These are phyloP conservation scores for Phytophthora syringae DNA, from an alignment of 352 stramenopile genomes.

Conservation along the genomic window DNA sequence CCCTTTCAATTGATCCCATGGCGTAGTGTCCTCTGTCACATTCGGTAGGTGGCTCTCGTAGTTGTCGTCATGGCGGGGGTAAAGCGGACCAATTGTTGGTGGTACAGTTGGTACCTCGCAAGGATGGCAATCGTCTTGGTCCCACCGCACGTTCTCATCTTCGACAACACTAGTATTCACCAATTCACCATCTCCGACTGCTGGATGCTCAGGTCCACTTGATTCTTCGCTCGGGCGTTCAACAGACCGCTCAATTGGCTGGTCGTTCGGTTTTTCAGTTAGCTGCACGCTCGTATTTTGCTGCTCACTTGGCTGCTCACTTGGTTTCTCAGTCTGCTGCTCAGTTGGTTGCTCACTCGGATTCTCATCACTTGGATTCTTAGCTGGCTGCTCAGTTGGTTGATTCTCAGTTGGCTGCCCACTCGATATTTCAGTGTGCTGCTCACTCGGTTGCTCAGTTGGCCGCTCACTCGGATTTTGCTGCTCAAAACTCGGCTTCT, in stretches of 20 bases:
- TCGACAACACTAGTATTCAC: constrained; percentile 1
- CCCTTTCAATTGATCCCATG: constrained; percentile 15
- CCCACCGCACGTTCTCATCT: constrained; percentile 15
- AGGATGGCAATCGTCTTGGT: constrained; percentile 18
- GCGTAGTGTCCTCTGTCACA: constrained; percentile 1
- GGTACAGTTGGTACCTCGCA: constrained; percentile 20
- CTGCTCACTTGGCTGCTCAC: too few species aligned
- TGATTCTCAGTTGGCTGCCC: too few species aligned
- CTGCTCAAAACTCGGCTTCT: too few species aligned
- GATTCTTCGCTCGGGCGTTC: background rate
- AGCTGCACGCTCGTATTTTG: too few species aligned
- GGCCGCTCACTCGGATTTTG: too few species aligned
- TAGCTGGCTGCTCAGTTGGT: background rate
- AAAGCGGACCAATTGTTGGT: constrained; percentile 9
- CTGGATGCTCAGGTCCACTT: background rate
- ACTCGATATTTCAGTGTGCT: too few species aligned
- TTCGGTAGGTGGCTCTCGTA: constrained; percentile 11
- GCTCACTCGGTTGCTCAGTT: too few species aligned
- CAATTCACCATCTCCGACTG: background rate
- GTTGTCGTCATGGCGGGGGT: constrained; percentile 10
- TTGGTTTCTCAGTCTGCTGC: too few species aligned
- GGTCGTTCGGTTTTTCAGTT: too few species aligned
- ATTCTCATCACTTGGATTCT: background rate
- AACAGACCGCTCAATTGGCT: too few species aligned
- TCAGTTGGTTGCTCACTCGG: background rate